Evolutionary conservation across 2,329 filamentous ascomycete species (phyloP).

Genomic region (Cladosporium sp.): DNA sequence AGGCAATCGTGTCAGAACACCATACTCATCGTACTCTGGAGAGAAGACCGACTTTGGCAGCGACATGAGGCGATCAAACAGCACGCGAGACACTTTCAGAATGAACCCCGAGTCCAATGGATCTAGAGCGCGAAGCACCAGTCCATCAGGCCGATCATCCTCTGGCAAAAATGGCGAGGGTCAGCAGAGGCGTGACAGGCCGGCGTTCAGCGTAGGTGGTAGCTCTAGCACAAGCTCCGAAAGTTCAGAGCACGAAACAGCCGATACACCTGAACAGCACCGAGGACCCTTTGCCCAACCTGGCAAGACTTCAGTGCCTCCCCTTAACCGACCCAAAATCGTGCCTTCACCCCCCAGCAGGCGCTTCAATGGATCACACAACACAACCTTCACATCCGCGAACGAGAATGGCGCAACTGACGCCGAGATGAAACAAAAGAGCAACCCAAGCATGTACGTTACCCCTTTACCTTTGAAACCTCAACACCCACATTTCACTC

Average conservation of each 20-base stretch:
- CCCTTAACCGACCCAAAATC: constrained; percentile 32
- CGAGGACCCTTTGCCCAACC: not conserved
- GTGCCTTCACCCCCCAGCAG: constrained; percentile 34
- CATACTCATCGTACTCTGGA: constrained; percentile 55
- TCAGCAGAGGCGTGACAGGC: constrained; percentile 6
- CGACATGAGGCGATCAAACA: constrained; percentile 54
- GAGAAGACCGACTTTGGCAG: constrained; percentile 59
- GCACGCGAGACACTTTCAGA: constrained; percentile 47
- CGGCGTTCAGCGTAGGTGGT: constrained; percentile 17
- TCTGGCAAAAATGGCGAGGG: constrained; percentile 18
- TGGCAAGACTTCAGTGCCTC: constrained; percentile 1
- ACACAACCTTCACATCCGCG: constrained; percentile 14
- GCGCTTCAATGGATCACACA: constrained; percentile 29
- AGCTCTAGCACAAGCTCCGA: constrained; percentile 12
- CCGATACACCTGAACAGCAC: not conserved
- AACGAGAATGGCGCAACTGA: constrained; percentile 21
- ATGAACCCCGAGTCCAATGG: constrained; percentile 23
- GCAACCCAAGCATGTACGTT: constrained; percentile 36
- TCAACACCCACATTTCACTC: constrained; percentile 9
- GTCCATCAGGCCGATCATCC: constrained; percentile 24
- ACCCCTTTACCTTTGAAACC: constrained; percentile 21
- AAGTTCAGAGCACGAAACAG: constrained; percentile 4
- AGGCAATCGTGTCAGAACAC: constrained; percentile 51
- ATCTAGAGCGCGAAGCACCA: constrained; percentile 29
- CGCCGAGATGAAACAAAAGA: constrained; percentile 34